phyloP scores from a whole-genome alignment of 805 yeast species.

The Monosporozyma servazzii region DNA sequence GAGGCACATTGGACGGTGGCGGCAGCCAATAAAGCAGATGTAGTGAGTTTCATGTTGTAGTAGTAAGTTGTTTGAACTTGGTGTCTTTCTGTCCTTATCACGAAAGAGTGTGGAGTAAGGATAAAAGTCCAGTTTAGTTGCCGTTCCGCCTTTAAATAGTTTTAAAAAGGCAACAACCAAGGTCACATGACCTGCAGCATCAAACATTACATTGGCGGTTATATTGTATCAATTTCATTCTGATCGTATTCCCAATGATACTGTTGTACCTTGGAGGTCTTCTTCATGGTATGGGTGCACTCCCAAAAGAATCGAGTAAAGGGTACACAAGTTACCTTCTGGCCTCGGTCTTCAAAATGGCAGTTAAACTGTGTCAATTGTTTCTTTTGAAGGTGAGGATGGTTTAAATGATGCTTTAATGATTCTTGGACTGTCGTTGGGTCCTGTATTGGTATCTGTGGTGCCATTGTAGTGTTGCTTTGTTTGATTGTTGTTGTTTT shows the following conservation, averaged over 20 bases:
- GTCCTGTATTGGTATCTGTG: neutral
- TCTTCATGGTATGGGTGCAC: neutral
- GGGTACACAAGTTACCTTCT: neutral
- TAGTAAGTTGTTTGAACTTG: neutral
- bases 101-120: neutral
- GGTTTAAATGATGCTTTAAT: neutral
- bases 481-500: neutral
- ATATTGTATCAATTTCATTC: neutral
- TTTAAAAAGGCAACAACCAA: neutral
- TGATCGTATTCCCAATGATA: neutral
- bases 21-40: slow-evolving; percentile 26
- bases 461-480: neutral
- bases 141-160: neutral
- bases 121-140: neutral
- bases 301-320: neutral
- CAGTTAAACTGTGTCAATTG: neutral
- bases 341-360: neutral
- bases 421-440: neutral
- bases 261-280: neutral
- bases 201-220: neutral
- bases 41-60: slow-evolving; percentile 14
- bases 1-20: slow-evolving; percentile 34
- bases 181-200: neutral
- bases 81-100: neutral
- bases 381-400: neutral